Base-by-base conservation (phyloP, 164 flowering plant species). In the Nelumbo lutea region DNA sequence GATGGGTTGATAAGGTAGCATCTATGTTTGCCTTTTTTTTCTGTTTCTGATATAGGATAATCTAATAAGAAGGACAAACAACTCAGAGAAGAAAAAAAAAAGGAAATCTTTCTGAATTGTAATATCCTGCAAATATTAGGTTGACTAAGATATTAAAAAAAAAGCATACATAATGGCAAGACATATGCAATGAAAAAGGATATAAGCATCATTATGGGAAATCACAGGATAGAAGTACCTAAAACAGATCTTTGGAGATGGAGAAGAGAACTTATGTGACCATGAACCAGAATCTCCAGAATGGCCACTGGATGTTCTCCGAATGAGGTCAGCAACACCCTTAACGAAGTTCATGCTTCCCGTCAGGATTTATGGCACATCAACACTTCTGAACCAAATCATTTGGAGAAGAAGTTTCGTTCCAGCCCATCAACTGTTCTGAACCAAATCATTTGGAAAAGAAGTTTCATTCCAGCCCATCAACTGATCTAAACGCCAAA, bases 251-350 rank as follows among this genome's bases (percentile, higher is more conserved):
- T 64, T 86, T 3, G 87, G 91, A 73, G 79, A 64, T 2, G 98
- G 95, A 46, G 77, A 81, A 70, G 89, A 65, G 57, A 87, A 84
- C 76, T 77, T 88, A 76, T 78, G 82, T 48, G 81, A 59, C 70
- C 76, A 83, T 5, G 82, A 52, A 75, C 73, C 57, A 67, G 81
- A 77, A 66, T 86, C 97, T 62, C 81, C 84, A 70, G 81, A 64
- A 58, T 84, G 87, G 69, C 85, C 86, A 72, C 85, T 48, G 51
- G 98, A 87, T n/a, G 93, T 75, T 80, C 93, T 86, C 69, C 96
- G 84, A n/a, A 94, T 80, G 60, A 94, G 93, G 80, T 88, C 96
- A 11, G 98, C 97, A 57, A 94, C 96, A 41, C 98, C 98, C 77
- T 89, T 94, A 8, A 91, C 96, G 38, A 91, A 91, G 77, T 94